phyloP scores from a whole-genome alignment of 2,329 filamentous ascomycete species.

The Epichloe glyceriae region DNA sequence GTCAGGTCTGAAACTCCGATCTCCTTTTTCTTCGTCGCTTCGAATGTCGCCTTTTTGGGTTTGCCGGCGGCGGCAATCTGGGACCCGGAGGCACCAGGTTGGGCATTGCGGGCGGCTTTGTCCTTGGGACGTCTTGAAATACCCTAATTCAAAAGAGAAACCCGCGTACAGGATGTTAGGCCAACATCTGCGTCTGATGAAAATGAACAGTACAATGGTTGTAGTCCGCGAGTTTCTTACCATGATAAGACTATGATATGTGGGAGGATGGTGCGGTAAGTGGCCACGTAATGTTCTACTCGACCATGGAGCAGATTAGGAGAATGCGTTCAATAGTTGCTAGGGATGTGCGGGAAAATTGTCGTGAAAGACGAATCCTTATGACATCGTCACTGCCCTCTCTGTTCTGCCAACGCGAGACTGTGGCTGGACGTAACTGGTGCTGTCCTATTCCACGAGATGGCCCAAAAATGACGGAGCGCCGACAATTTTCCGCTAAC shows the following conservation, averaged over 20 bases:
- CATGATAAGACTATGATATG: slow-evolving; percentile 15
- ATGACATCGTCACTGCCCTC: background rate
- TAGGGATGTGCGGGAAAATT: background rate
- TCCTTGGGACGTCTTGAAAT: slow-evolving; percentile 29
- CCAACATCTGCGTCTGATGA: background rate
- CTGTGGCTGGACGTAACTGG: slow-evolving; percentile 6
- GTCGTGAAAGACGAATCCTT: background rate
- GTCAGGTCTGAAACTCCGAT: slow-evolving; percentile 97
- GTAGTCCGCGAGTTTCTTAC: slow-evolving; percentile 14
- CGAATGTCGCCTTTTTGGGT: slow-evolving; percentile 92
- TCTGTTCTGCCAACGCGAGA: background rate
- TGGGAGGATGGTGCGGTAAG: slow-evolving; percentile 5
- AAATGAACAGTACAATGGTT: slow-evolving; percentile 4
- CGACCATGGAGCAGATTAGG: slow-evolving; percentile 11
- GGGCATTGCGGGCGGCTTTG: slow-evolving; percentile 24
- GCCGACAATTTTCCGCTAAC: slow-evolving; percentile 23
- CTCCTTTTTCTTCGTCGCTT: slow-evolving; percentile 97
- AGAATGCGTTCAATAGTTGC: background rate
- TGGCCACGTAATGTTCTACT: slow-evolving; percentile 8
- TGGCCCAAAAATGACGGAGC: slow-evolving; percentile 20
- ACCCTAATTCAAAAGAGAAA: slow-evolving; percentile 15
- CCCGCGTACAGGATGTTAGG: background rate
- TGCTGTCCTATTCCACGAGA: slow-evolving; percentile 2
- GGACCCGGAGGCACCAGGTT: slow-evolving; percentile 25
- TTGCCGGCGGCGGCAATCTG: slow-evolving; percentile 35